phyloP scores from a whole-genome alignment of 768 basidiomycete genomes.

The Lentinula aciculospora region DNA sequence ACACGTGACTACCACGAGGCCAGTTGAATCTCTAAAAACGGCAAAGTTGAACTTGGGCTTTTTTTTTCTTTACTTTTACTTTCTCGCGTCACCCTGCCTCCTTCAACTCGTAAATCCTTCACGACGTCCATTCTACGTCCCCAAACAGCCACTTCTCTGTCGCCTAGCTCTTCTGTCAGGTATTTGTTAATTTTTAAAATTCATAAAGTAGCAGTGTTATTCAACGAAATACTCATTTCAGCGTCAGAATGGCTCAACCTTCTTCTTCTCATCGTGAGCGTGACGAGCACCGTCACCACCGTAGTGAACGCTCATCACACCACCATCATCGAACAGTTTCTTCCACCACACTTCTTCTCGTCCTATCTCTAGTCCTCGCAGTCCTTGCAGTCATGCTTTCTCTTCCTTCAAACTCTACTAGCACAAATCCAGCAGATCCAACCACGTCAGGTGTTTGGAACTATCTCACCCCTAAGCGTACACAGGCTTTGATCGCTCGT shows the following conservation, averaged over 20 bases:
- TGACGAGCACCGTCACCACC: conserved; percentile 51
- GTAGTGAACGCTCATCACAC: conserved; percentile 60
- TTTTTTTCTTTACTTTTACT: conserved; percentile 14
- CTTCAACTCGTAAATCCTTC: conserved; percentile 13
- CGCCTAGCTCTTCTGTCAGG: conserved; percentile 59
- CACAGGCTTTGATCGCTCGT: conserved; percentile 72
- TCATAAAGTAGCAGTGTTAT: not conserved
- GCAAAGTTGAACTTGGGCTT: conserved; percentile 24
- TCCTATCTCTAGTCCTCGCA: conserved; percentile 79
- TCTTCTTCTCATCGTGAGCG: conserved; percentile 80
- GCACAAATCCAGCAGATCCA: conserved; percentile 28
- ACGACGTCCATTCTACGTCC: conserved; percentile 66
- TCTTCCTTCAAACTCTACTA: conserved; percentile 51
- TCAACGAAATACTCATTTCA: conserved; percentile 12
- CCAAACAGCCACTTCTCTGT: conserved; percentile 64
- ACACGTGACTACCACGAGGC: conserved; percentile 22
- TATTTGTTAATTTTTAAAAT: conserved; percentile 10
- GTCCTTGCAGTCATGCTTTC: conserved; percentile 91
- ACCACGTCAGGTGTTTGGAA: conserved; percentile 56
- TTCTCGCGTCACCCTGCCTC: conserved; percentile 12
- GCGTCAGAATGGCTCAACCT: conserved; percentile 85
- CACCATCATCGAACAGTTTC: conserved; percentile 85
- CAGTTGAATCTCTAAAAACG: conserved; percentile 42
- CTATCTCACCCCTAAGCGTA: conserved; percentile 76
- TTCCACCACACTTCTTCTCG: conserved; percentile 82